These are phyloP conservation scores for Cicer bijugum DNA, from an alignment of 306 rosid genomes.

Conservation along the genomic window DNA sequence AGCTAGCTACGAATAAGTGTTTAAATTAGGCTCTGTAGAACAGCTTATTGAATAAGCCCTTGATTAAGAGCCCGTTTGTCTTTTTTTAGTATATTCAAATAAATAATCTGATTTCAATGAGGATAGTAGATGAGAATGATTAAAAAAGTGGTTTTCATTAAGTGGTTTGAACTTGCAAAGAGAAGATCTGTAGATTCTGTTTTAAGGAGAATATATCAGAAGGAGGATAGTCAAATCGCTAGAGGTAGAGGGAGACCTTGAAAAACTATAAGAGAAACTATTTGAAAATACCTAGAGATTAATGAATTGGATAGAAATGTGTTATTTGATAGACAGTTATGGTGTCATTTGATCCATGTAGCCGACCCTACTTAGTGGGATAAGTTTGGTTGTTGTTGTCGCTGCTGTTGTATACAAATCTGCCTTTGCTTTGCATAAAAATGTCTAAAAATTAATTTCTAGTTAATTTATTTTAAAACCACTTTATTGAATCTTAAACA, in stretches of 20 bases:
- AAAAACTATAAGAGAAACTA: too few species aligned
- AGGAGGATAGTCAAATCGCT: too few species aligned
- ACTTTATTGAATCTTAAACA: not conserved
- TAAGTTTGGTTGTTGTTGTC: too few species aligned
- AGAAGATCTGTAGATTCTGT: too few species aligned
- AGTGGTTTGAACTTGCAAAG: too few species aligned
- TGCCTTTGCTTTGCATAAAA: not conserved
- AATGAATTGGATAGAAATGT: too few species aligned
- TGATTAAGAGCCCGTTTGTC: conserved; percentile 4
- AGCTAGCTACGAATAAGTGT: not conserved
- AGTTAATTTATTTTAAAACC: not conserved
- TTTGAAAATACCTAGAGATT: too few species aligned
- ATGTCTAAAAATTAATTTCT: not conserved
- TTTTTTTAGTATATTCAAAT: not conserved
- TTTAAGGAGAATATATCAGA: too few species aligned
- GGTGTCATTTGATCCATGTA: too few species aligned
- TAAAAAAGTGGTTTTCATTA: not conserved
- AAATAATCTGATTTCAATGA: not conserved
- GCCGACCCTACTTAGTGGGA: too few species aligned
- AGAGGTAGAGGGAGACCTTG: too few species aligned
- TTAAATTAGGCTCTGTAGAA: not conserved
- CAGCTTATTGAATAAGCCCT: not conserved
- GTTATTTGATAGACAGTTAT: too few species aligned
- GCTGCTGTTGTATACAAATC: not conserved
- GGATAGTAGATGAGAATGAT: not conserved